phyloP scores from a whole-genome alignment of 495 filamentous ascomycete species.

The Evernia prunastri region DNA sequence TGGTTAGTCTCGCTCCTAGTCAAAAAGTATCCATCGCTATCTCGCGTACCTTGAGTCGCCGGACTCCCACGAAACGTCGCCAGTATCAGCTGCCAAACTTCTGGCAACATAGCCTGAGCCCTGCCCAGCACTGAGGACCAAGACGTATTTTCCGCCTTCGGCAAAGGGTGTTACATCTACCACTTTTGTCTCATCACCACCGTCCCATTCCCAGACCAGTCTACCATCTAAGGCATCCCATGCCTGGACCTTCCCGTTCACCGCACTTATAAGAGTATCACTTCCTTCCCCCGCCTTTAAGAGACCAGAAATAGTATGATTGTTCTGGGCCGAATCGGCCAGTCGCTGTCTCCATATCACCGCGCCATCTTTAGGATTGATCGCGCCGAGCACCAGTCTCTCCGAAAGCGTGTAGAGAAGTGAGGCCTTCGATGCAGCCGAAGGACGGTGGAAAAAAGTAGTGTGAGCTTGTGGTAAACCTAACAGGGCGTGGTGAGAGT shows the following conservation, averaged over 20 bases:
- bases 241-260: constrained; percentile 59
- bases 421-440: constrained; percentile 71
- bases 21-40: not conserved
- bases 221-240: constrained; percentile 82
- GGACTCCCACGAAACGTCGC: constrained; percentile 72
- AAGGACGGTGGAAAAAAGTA: constrained; percentile 91
- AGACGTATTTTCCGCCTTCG: constrained; percentile 60
- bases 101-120: constrained; percentile 52
- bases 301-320: constrained; percentile 42
- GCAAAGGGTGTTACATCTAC: constrained; percentile 72
- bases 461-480: constrained; percentile 72
- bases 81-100: constrained; percentile 64
- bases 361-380: constrained; percentile 79
- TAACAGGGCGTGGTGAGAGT: constrained; percentile 87
- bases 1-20: constrained; percentile 21
- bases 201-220: constrained; percentile 63
- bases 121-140: constrained; percentile 58
- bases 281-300: constrained; percentile 67
- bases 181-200: constrained; percentile 56
- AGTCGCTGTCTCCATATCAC: constrained; percentile 82
- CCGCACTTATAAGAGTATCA: constrained; percentile 63
- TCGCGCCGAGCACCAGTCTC: constrained; percentile 70
- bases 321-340: constrained; percentile 30
- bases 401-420: constrained; percentile 88
- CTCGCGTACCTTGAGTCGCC: constrained; percentile 49